Evolutionary conservation across 306 rosid genomes (phyloP).

Genomic region (Lathyrus sativus): DNA sequence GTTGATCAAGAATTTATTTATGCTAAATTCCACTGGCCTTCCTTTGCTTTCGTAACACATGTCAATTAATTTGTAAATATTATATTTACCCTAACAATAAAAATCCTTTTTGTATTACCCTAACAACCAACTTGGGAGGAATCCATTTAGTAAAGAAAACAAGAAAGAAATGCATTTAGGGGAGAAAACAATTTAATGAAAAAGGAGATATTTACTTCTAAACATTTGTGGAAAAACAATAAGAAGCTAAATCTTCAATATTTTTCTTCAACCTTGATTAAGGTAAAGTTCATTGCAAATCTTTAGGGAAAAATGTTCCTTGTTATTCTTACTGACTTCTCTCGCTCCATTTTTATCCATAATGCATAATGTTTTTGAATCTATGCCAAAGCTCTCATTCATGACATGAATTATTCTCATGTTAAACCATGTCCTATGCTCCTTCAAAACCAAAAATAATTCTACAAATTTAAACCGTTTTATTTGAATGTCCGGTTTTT

Average conservation of each 20-base stretch:
- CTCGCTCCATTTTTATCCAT: too few species aligned
- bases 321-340: too few species aligned
- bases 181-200: not conserved
- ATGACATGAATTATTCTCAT: too few species aligned
- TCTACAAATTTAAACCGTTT: too few species aligned
- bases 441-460: too few species aligned
- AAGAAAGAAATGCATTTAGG: conserved; percentile 5
- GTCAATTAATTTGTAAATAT: not conserved
- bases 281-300: too few species aligned
- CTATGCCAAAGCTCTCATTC: too few species aligned
- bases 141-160: conserved; percentile 1
- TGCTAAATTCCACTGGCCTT: not conserved
- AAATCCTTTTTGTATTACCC: not conserved
- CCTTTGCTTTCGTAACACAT: not conserved
- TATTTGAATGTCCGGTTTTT: too few species aligned
- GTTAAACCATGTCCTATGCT: too few species aligned
- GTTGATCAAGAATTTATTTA: not conserved
- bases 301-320: too few species aligned
- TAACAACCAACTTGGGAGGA: not conserved
- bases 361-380: too few species aligned
- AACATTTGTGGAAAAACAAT: not conserved
- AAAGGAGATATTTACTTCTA: conserved; percentile 6
- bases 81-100: conserved; percentile 8
- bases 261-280: too few species aligned
- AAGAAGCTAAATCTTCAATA: not conserved